Conservation (phyloP, 164 flowering plant genomes). For the Taxillus chinensis region DNA sequence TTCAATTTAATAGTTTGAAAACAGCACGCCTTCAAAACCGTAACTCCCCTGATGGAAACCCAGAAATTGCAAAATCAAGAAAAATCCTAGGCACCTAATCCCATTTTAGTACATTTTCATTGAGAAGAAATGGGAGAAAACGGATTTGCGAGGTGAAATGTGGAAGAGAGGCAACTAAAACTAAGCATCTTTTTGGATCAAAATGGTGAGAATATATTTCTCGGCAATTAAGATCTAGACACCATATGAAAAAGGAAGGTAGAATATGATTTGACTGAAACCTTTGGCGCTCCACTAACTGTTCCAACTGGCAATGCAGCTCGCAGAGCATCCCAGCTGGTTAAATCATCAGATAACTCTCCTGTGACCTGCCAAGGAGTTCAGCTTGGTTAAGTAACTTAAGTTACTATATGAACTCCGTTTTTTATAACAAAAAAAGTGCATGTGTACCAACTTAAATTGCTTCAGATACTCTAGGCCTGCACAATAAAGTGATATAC, state of each 20-base stretch:
- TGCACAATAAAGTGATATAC: neutral
- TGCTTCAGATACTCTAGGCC: neutral
- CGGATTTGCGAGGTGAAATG: neutral
- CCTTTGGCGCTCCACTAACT: constrained; percentile 99
- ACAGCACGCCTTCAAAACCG: no score
- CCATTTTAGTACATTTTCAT: no score
- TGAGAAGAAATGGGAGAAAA: no score
- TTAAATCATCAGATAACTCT: constrained; percentile 57
- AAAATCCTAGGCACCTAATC: no score
- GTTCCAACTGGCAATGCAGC: constrained; percentile 98
- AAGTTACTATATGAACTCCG: neutral
- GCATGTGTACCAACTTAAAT: neutral
- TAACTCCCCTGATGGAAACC: no score
- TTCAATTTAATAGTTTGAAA: no score
- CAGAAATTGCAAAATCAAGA: no score
- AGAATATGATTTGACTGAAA: constrained; percentile 3
- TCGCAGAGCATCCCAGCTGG: constrained; percentile 87
- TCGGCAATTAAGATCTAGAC: neutral
- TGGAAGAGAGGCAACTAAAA: no score
- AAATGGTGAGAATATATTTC: neutral
- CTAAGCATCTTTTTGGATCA: neutral
- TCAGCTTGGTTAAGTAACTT: neutral
- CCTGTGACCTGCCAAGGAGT: constrained; percentile 78
- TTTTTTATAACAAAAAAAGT: no score
- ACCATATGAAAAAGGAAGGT: neutral